phyloP scores from a whole-genome alignment of 2,329 filamentous ascomycete species.

The Dactylellina parvicollis region DNA sequence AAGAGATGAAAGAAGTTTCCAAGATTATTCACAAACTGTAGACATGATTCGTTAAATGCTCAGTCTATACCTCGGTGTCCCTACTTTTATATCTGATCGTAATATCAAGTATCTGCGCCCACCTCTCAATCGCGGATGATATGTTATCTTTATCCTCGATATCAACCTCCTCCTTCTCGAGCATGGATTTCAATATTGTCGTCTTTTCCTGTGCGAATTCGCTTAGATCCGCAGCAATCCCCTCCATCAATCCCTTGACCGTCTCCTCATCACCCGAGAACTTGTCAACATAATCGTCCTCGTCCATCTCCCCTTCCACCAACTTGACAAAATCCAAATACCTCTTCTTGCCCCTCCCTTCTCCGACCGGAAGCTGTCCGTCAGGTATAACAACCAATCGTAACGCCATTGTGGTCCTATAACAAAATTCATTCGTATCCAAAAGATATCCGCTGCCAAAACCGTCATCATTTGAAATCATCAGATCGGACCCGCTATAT shows the following conservation, averaged over 20 bases:
- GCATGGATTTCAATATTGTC: neutral
- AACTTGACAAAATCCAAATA: constrained; percentile 37
- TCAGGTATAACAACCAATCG: constrained; percentile 26
- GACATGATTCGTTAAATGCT: neutral
- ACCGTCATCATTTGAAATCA: constrained; percentile 17
- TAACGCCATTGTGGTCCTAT: constrained; percentile 36
- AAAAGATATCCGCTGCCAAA: constrained; percentile 25
- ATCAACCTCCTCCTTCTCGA: neutral
- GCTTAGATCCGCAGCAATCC: neutral
- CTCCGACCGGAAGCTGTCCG: neutral
- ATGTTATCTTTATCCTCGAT: constrained; percentile 8
- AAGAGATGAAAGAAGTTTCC: constrained; percentile 23
- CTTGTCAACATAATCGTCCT: constrained; percentile 34
- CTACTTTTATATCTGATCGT: constrained; percentile 6
- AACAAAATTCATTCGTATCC: constrained; percentile 22
- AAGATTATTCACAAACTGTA: constrained; percentile 24
- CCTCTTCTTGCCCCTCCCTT: neutral
- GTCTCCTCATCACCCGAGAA: constrained; percentile 18
- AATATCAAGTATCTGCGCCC: constrained; percentile 17
- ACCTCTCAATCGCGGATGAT: constrained; percentile 25
- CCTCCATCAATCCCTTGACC: constrained; percentile 5
- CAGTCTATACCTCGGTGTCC: neutral
- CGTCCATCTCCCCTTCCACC: constrained; percentile 40
- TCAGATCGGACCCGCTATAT: constrained; percentile 39
- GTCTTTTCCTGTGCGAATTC: constrained; percentile 10